Evolutionary conservation across 1,284 basidiomycete genomes (phyloP), one percentile per base, ranked within the genome.

Genomic region (Cutaneotrichosporon arboriforme): DNA sequence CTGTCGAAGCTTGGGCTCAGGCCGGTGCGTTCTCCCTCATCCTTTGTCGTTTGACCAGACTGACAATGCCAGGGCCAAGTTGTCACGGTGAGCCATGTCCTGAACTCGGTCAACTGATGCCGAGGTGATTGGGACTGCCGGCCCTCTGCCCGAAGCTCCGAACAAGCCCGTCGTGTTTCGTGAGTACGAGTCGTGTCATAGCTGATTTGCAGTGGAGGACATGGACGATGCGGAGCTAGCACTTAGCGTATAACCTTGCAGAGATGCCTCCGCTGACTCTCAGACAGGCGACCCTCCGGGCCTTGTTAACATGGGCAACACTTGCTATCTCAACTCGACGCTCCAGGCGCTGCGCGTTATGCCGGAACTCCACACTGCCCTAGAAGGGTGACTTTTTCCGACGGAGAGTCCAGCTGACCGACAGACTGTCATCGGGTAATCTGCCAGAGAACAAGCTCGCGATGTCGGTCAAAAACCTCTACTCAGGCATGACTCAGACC

Each of bases 321-420:
- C 71, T 34, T 74, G 67, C 67, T 97, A 97, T 75, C 89, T 97
- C 84, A 97, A 97, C 69, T 85, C 94, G 7, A 92, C 90, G 0
- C 78, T 98, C 2, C 94, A 98, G 77, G 87, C 90, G 14, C 80
- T 98, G 59, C 85, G 90, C 17, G 84, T 87, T 3, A 87, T 98
- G 51, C 91, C 92, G 0, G 90, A 97, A 66, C 80, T 98, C 1
- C 85, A 87, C 63, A 71, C 78, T 94, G 34, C 36, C 21, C 45
- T 46, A 15, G 45, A 37, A n/a, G 35, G 22, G 45, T 46, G 36
- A 23, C 35, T 23, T 14, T 23, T 14, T 22, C 22, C 15, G 20
- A 14, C 17, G 10, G 13, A 12, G 9, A n/a, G 9, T 31, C 4
- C 15, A 2, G 33, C 35, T 46, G 21, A 46, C n/a, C 5, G 5